These are phyloP conservation scores for Porcisia deanei DNA, from an alignment of 208 protist species.

Conservation along the genomic window DNA sequence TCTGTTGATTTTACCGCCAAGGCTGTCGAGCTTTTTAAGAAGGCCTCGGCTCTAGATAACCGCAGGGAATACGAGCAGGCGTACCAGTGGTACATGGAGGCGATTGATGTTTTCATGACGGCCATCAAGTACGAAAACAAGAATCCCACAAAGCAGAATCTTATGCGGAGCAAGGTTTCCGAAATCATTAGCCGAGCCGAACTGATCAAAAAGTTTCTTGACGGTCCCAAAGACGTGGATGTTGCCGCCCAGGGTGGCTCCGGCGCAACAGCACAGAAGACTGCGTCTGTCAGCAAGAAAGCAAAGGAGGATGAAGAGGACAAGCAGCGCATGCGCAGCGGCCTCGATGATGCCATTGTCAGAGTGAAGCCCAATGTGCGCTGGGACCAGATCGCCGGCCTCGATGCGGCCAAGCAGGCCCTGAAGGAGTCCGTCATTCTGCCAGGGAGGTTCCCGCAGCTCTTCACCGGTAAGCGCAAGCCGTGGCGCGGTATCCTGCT, in stretches of 20 bases:
- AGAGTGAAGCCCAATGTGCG: constrained; percentile 83
- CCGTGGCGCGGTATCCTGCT: constrained; percentile 93
- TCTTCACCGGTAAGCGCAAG: constrained; percentile 92
- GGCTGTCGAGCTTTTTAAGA: constrained; percentile 94
- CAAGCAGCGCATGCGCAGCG: constrained; percentile 85
- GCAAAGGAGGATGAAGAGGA: constrained; percentile 94
- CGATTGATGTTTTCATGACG: constrained; percentile 94
- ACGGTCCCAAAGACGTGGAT: constrained; percentile 78
- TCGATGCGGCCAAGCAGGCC: constrained; percentile 91
- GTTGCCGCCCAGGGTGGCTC: constrained; percentile 10
- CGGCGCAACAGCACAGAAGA: constrained; percentile 61
- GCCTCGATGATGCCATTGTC: constrained; percentile 80
- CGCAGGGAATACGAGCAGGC: constrained; percentile 94
- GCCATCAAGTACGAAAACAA: constrained; percentile 96
- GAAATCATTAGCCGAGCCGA: constrained; percentile 96
- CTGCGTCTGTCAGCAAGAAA: constrained; percentile 74
- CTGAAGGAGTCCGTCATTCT: constrained; percentile 94
- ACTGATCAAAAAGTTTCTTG: constrained; percentile 95
- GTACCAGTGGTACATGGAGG: constrained; percentile 93
- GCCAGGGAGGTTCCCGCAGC: constrained; percentile 89
- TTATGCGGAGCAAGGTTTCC: constrained; percentile 88
- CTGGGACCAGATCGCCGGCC: constrained; percentile 91
- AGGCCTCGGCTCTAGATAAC: constrained; percentile 90
- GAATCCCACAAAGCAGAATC: constrained; percentile 93
- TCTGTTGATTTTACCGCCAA: constrained; percentile 94